Evolutionary conservation across 2,329 filamentous ascomycete species (phyloP).

Genomic region (Pseudogymnoascus sp.): DNA sequence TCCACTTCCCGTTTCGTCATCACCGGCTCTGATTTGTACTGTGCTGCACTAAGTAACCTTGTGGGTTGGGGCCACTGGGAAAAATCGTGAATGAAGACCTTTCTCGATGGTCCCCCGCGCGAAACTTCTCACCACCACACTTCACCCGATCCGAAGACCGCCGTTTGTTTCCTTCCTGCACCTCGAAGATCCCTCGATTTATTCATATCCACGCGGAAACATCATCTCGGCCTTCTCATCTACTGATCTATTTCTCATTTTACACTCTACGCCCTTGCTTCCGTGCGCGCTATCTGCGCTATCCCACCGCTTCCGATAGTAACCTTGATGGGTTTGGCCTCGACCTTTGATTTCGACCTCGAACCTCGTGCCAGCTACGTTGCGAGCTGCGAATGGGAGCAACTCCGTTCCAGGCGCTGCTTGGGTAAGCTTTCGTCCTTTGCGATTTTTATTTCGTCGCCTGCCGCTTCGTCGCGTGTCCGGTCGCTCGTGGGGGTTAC

Average conservation of each 20-base stretch:
- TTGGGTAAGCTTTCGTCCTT: not conserved
- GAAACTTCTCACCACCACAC: slow-evolving; percentile 2
- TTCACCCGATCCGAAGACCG: not conserved
- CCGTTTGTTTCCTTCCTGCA: not conserved
- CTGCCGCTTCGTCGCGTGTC: not conserved
- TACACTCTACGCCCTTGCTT: not conserved
- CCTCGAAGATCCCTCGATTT: not conserved
- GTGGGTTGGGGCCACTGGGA: slow-evolving; percentile 3
- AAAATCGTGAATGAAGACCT: slow-evolving; percentile 5
- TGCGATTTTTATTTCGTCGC: not conserved
- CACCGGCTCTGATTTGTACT: not conserved
- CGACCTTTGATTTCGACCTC: not conserved
- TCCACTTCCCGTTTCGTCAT: slow-evolving; percentile 2
- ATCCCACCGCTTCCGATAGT: not conserved
- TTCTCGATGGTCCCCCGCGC: not conserved
- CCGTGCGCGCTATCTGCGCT: not conserved
- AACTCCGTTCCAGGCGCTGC: slow-evolving; percentile 2
- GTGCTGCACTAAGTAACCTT: slow-evolving; percentile 5
- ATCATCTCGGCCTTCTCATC: not conserved
- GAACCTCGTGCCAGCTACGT: not conserved
- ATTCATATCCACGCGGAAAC: not conserved
- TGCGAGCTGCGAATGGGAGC: not conserved
- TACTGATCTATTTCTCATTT: not conserved
- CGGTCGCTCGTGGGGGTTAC: not conserved
- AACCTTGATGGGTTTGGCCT: slow-evolving; percentile 10